Evolutionary conservation across 177 flowering plant genomes (phyloP).

Genomic region (Tripterygium wilfordii): DNA sequence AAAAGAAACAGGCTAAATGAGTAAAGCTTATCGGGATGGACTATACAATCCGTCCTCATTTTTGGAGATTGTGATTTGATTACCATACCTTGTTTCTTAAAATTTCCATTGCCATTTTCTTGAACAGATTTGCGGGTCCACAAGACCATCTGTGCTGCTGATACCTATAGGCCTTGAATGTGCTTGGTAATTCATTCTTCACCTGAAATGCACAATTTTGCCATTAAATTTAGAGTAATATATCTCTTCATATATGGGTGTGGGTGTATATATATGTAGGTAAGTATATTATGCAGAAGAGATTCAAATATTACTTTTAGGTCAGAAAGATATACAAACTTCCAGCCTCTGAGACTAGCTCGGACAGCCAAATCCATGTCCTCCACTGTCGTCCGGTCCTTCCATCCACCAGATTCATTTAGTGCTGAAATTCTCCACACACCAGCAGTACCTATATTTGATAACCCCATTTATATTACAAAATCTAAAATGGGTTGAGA

Average conservation of each 20-base stretch:
- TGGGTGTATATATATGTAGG: too few relatives aligned
- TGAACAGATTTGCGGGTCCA: slow-evolving; percentile 41
- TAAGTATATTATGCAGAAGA: too few relatives aligned
- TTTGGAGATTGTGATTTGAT: too few relatives aligned
- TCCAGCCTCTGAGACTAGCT: too few relatives aligned
- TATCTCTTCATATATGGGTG: too few relatives aligned
- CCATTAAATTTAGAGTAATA: too few relatives aligned
- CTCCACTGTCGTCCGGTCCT: too few relatives aligned
- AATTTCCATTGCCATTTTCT: slow-evolving; percentile 29
- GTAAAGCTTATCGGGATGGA: too few relatives aligned
- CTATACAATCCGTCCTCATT: too few relatives aligned
- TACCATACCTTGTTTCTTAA: slow-evolving; percentile 21
- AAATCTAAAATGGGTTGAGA: neutral
- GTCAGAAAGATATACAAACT: slow-evolving; percentile 23
- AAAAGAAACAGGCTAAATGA: neutral
- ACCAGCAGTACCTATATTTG: slow-evolving; percentile 23
- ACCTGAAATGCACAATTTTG: slow-evolving; percentile 24
- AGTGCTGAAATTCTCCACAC: slow-evolving; percentile 29
- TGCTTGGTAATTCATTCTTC: slow-evolving; percentile 38
- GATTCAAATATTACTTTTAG: slow-evolving; percentile 17
- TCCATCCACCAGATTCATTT: slow-evolving; percentile 31
- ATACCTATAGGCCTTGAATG: slow-evolving; percentile 34
- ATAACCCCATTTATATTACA: neutral
- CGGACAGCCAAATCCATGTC: too few relatives aligned
- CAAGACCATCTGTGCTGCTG: slow-evolving; percentile 45